Base-by-base conservation (phyloP, 2,329 filamentous ascomycete species). In the Sporothrix brunneoviolacea region DNA sequence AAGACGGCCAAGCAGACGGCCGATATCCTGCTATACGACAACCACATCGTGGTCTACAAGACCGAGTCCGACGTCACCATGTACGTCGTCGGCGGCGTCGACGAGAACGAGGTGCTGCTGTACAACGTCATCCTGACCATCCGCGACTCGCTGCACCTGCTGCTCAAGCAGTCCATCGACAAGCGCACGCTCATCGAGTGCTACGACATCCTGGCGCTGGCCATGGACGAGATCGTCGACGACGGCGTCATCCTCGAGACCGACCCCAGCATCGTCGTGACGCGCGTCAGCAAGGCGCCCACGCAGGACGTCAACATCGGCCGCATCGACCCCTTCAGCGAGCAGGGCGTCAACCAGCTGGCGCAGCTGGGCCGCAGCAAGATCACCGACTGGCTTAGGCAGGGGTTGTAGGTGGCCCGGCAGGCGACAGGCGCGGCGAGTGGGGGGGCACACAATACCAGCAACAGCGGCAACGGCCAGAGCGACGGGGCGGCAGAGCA, bases 141-240 rank as follows among this genome's bases (percentile, higher is more conserved):
- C 60, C 77, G 93, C 59, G 93, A 97, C 72, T 86, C 87, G 45
- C 74, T 97, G 62, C 89, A 91, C 65, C 84, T 97, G 46, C 73
- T 96, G 36, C 88, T 97, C 65, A 96, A 95, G 91, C 91, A 94
- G 78, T 89, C 89, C 30, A 91, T 94, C 45, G 93, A 98, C 74
- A 96, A 96, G 79, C 85, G 93, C 59, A 97, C 93, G 52, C 90
- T 97, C 59, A 85, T 97, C 64, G 93, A 98, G 72, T 97, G 97
- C 79, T 98, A 97, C 75, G 93, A 97, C 69, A 80, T 97, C 19
- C 88, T 96, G 55, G 87, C 90, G 13, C 81, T 98, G 48, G 88
- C 91, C 39, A 88, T 98, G 57, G 93, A 98, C 68, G 93, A 98
- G 70, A 91, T 94, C 55, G 82, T 94, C 48, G 90, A 95, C 69